A percentile compares a stretch with the other conserved stretches of the same genome.
Evolutionary conservation across 805 yeast species (phyloP).

Genomic region (Ogataea paraovalis): DNA sequence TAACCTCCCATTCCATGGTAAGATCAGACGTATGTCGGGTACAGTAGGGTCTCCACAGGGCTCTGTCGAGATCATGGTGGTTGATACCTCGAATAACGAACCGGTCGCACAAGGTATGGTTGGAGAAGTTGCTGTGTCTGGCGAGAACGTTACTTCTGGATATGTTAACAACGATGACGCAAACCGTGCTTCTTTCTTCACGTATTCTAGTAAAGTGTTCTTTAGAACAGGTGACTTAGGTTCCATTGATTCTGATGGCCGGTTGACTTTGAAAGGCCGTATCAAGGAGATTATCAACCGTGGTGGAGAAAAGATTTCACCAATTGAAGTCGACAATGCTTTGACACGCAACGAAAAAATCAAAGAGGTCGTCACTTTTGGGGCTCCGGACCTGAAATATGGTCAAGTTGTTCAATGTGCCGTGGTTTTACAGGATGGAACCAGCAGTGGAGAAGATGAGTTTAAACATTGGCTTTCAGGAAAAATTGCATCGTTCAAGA

Average conservation of each 20-base stretch:
- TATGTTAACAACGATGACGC: slow-evolving; percentile 71
- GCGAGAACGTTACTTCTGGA: slow-evolving; percentile 66
- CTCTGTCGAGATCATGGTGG: slow-evolving; percentile 60
- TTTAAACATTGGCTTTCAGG: slow-evolving; percentile 41
- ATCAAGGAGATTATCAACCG: slow-evolving; percentile 71
- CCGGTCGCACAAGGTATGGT: slow-evolving; percentile 45
- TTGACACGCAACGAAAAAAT: slow-evolving; percentile 60
- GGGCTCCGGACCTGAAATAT: slow-evolving; percentile 61
- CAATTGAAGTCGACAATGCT: slow-evolving; percentile 63
- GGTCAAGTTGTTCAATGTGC: slow-evolving; percentile 74
- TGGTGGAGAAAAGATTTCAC: slow-evolving; percentile 77
- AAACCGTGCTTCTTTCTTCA: slow-evolving; percentile 49
- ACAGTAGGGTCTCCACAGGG: slow-evolving; percentile 62
- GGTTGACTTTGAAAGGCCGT: slow-evolving; percentile 61
- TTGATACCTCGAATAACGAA: slow-evolving; percentile 42
- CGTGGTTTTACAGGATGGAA: slow-evolving; percentile 48
- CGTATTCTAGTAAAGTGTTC: slow-evolving; percentile 7
- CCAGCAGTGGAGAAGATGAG: slow-evolving; percentile 37
- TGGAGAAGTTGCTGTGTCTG: slow-evolving; percentile 70
- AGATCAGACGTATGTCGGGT: slow-evolving; percentile 62
- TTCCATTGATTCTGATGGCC: slow-evolving; percentile 52
- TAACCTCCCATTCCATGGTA: slow-evolving; percentile 45
- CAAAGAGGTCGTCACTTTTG: slow-evolving; percentile 67
- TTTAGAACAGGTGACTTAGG: slow-evolving; percentile 84
- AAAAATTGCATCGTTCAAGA: slow-evolving; percentile 53